Percentiles rank a stretch among this genome's conserved stretches.
Evolutionary conservation across 169 alveolate genomes (phyloP).

Genomic region (Cryptosporidium meleagridis): DNA sequence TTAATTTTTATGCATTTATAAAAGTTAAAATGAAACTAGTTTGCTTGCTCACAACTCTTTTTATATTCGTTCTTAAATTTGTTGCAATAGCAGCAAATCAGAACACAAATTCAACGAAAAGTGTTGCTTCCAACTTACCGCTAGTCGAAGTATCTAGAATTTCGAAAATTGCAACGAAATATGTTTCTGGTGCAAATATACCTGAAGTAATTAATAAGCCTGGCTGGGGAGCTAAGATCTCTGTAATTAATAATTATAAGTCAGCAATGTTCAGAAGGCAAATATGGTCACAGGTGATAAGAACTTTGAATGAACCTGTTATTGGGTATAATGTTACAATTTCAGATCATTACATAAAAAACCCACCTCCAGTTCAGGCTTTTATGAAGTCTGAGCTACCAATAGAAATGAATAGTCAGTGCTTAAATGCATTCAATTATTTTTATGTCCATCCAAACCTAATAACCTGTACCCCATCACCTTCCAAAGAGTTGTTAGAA

Average conservation of each 20-base stretch:
- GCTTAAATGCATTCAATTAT: conserved; percentile 64
- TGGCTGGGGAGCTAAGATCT: conserved; percentile 30
- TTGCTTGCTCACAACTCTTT: neutral
- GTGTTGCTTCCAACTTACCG: neutral
- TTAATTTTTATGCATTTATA: neutral
- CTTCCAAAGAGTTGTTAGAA: conserved; percentile 12
- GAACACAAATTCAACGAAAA: conserved; percentile 13
- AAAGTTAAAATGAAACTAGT: neutral
- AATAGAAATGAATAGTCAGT: conserved; percentile 47
- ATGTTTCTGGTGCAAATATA: conserved; percentile 67
- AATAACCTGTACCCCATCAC: conserved; percentile 27
- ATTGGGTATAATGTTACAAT: conserved; percentile 48
- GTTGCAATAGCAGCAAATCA: neutral
- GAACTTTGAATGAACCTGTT: conserved; percentile 18
- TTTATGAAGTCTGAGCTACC: conserved; percentile 64
- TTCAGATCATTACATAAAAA: conserved; percentile 3
- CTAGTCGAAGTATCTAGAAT: conserved; percentile 34
- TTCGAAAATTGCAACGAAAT: conserved; percentile 55
- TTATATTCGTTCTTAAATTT: neutral
- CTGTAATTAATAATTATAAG: conserved; percentile 25
- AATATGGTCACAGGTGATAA: conserved; percentile 23
- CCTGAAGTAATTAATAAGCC: conserved; percentile 59
- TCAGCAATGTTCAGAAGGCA: conserved; percentile 48
- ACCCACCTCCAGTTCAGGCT: conserved; percentile 70
- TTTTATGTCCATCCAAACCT: conserved; percentile 39